These are phyloP conservation scores for Yamadazyma philogaea DNA, from an alignment of 805 yeast genomes.

Conservation along the genomic window DNA sequence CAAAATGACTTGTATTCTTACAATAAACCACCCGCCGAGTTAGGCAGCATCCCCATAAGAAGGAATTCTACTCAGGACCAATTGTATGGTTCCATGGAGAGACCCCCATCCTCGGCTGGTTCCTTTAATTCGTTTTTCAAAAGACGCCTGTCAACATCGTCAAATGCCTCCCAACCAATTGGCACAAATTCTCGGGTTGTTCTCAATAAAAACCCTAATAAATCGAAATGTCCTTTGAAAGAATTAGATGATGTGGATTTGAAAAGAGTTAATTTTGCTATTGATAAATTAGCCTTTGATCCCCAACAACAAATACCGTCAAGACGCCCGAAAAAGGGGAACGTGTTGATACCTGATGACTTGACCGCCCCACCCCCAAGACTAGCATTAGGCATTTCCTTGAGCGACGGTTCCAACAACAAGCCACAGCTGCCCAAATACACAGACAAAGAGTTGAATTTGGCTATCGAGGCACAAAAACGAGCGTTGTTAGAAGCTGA, in stretches of 20 bases:
- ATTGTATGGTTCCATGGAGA: conserved; percentile 6
- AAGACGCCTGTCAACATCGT: conserved; percentile 15
- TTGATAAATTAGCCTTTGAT: conserved; percentile 67
- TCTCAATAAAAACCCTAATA: conserved; percentile 45
- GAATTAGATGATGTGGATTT: conserved; percentile 36
- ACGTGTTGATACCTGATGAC: conserved; percentile 61
- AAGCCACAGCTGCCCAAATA: conserved; percentile 31
- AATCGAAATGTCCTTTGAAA: conserved; percentile 23
- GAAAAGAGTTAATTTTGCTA: conserved; percentile 72
- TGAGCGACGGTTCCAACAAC: conserved; percentile 25
- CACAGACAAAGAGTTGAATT: conserved; percentile 47
- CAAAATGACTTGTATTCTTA: conserved; percentile 10
- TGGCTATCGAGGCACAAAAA: conserved; percentile 59
- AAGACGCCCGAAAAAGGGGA: conserved; percentile 51
- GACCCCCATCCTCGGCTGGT: conserved; percentile 6
- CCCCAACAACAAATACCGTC: conserved; percentile 72
- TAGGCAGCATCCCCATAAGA: conserved; percentile 13
- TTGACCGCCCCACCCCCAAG: conserved; percentile 59
- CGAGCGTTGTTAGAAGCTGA: conserved; percentile 57
- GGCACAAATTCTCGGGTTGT: conserved; percentile 27
- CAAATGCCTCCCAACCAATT: conserved; percentile 5
- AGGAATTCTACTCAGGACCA: conserved; percentile 11
- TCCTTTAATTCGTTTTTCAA: conserved; percentile 17
- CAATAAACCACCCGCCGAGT: conserved; percentile 13
- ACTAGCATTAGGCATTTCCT: conserved; percentile 65